Evolutionary conservation across 2,329 filamentous ascomycete species (phyloP), one percentile per base, ranked within the genome.

Genomic region (Hansfordia pulvinata): DNA sequence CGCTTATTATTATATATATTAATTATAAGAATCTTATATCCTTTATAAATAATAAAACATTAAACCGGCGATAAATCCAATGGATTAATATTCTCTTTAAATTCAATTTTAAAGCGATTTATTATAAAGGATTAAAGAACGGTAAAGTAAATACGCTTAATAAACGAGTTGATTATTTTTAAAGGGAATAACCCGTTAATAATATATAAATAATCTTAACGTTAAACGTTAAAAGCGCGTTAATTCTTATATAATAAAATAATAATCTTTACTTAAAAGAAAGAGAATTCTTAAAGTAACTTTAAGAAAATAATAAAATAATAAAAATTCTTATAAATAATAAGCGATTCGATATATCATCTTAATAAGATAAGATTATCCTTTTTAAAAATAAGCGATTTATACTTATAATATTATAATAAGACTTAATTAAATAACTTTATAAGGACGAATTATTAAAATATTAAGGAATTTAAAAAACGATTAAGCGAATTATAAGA

Each of bases 11-110:
- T 10, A 23, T 33, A 8, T 21, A 19, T 10, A 20, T 21, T 3
- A 28, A 33, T 33, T 32, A 49, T 18, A 37, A 43, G 16, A 46
- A 46, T 27, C 30, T 49, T 1, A 23, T 27, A 14, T 29, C 32
- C 12, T 49, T 50, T 25, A 39, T 35, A n/a, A 36, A 29, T 8
- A 40, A 26, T 6, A 41, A 42, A 25, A 10, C 35, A 9, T 25
- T 49, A 8, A 42, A 34, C 20, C 4, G 29, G 11, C 20, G 39
- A 17, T 33, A 46, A 32, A 23, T 28, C 10, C 6, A 14, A 12
- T 28, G 19, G 14, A 11, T 19, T 5, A 15, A 28, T 15, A 20
- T 27, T 8, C 13, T 27, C 2, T 23, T 19, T 2, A 10, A 29
- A 29, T 23, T 29, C 14, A 10, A 29, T 20, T 24, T n/a, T n/a